Percentiles rank a stretch among this genome's conserved stretches.
Evolutionary conservation across 768 basidiomycete genomes (phyloP).

Genomic region (Boletus reticulatus): DNA sequence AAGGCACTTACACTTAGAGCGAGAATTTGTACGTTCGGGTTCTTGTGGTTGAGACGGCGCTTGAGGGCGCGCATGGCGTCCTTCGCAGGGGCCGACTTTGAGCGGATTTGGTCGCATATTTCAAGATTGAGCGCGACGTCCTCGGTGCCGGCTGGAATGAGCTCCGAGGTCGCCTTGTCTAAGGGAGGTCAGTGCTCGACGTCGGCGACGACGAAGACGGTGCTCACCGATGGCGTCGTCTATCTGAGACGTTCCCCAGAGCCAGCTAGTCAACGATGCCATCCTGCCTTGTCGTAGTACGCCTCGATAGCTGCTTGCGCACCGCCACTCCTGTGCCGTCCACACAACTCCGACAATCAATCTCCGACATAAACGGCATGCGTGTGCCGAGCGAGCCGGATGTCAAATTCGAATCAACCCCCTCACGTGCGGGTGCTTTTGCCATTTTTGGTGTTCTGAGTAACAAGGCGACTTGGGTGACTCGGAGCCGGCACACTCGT

Average conservation of each 20-base stretch:
- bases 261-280: conserved; percentile 63
- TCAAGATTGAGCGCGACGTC: conserved; percentile 94
- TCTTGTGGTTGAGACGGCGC: conserved; percentile 86
- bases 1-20: conserved; percentile 69
- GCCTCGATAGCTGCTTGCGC: background rate
- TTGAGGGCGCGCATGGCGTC: conserved; percentile 88
- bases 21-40: conserved; percentile 91
- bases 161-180: conserved; percentile 96
- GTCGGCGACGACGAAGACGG: background rate
- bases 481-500: conserved; percentile 16
- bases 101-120: conserved; percentile 95
- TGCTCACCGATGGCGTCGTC: conserved; percentile 77
- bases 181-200: conserved; percentile 28
- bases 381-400: conserved; percentile 9
- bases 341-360: conserved; percentile 10
- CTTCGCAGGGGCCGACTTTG: conserved; percentile 81
- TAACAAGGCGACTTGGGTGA: conserved; percentile 20
- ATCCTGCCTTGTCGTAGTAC: conserved; percentile 34
- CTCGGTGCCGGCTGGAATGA: conserved; percentile 77
- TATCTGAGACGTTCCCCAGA: conserved; percentile 82
- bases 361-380: conserved; percentile 17
- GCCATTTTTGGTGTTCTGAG: background rate
- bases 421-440: background rate
- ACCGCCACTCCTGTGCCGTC: conserved; percentile 18
- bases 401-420: background rate